Evolutionary conservation across 192 early-diverging fungal species (phyloP).

Genomic region (Rhizoclosmatium sp.): DNA sequence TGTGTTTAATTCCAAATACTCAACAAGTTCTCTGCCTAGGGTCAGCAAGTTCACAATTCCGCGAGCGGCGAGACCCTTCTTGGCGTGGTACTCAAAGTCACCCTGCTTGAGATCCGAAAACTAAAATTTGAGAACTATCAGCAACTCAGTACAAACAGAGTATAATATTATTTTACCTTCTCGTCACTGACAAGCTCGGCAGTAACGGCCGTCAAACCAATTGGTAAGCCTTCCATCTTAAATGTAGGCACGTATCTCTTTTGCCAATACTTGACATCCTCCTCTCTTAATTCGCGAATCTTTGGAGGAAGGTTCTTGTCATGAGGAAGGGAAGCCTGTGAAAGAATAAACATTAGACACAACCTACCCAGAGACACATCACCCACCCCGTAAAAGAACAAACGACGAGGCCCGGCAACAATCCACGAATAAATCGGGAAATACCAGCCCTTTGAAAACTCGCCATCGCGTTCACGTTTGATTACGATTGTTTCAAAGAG

Average conservation of each 20-base stretch:
- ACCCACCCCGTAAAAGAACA: constrained; percentile 31
- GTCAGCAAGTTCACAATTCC: background rate
- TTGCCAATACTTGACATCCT: background rate
- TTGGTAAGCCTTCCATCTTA: background rate
- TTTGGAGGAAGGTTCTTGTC: background rate
- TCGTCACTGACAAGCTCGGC: background rate
- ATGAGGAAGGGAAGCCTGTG: background rate
- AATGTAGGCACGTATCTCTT: constrained; percentile 8
- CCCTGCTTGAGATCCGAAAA: background rate
- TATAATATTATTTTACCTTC: background rate
- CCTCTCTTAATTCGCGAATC: background rate
- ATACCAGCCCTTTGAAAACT: background rate
- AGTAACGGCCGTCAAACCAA: background rate
- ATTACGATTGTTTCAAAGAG: constrained; percentile 11
- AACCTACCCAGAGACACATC: too few relatives aligned
- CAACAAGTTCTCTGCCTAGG: background rate
- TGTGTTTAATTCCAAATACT: background rate
- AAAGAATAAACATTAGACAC: background rate
- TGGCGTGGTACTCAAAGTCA: background rate
- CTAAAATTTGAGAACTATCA: background rate
- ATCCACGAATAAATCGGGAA: constrained; percentile 29
- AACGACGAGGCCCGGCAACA: background rate
- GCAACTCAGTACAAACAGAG: background rate
- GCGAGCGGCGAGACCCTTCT: background rate
- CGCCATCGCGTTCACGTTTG: background rate